Evolutionary conservation across 164 flowering plant genomes (phyloP).

Genomic region (Hamamelis virginiana): DNA sequence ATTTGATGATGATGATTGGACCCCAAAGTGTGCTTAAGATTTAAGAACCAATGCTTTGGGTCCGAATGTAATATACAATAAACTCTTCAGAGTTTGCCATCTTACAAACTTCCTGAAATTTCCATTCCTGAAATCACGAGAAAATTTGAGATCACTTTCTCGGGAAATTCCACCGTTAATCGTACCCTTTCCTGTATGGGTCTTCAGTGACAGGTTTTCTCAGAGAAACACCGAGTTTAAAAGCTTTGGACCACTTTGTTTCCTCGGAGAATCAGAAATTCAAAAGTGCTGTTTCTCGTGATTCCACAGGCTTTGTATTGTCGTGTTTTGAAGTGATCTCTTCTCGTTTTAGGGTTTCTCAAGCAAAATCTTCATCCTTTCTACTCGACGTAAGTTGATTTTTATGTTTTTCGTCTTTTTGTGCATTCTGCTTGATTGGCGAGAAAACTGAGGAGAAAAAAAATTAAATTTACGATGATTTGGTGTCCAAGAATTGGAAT

Average conservation of each 20-base stretch:
- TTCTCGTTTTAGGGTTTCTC: too few species aligned
- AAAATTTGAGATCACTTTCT: neutral
- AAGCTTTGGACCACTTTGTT: neutral
- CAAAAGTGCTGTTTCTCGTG: too few species aligned
- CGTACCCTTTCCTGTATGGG: neutral
- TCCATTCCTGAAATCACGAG: neutral
- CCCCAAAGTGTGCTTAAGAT: too few species aligned
- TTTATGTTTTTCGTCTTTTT: neutral
- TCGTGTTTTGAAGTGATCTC: too few species aligned
- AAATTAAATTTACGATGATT: too few species aligned
- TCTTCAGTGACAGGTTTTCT: neutral
- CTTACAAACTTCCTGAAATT: neutral
- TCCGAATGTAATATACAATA: too few species aligned
- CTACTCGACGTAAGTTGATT: neutral
- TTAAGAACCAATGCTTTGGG: too few species aligned
- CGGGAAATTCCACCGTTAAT: neutral
- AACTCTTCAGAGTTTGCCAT: too few species aligned
- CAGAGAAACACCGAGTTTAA: neutral
- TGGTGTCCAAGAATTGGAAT: too few species aligned
- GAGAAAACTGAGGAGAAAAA: neutral
- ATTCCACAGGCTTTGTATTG: too few species aligned
- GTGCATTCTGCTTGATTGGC: neutral
- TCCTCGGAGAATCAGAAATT: neutral
- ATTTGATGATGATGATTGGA: too few species aligned
- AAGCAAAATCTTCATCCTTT: too few species aligned